These are phyloP conservation scores for Lyophyllum semitale DNA, from an alignment of 768 basidiomycete genomes.

Conservation along the genomic window DNA sequence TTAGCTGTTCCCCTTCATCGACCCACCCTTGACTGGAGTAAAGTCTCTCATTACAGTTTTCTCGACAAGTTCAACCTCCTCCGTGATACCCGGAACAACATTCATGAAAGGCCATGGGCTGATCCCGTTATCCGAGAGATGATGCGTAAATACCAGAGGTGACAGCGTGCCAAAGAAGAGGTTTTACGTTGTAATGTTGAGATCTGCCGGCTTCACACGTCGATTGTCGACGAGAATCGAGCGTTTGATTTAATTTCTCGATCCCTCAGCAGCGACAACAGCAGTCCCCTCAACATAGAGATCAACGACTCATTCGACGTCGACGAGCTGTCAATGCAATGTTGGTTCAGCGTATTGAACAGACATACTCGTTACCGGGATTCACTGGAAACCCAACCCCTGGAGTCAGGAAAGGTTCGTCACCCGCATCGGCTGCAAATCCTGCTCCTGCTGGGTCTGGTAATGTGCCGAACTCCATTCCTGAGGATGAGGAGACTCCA, in stretches of 20 bases:
- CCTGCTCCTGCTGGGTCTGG: too few relatives aligned
- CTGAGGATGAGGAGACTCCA: too few relatives aligned
- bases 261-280: not conserved
- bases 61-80: slow-evolving; percentile 15
- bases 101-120: slow-evolving; percentile 9
- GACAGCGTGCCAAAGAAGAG: slow-evolving; percentile 7
- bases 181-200: slow-evolving; percentile 7
- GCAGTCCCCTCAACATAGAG: not conserved
- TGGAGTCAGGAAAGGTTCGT: not conserved
- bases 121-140: slow-evolving; percentile 10
- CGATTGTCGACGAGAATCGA: slow-evolving; percentile 6
- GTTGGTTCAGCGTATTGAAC: not conserved
- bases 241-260: not conserved
- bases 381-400: slow-evolving; percentile 4
- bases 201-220: slow-evolving; percentile 6
- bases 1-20: slow-evolving; percentile 1
- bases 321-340: not conserved
- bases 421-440: not conserved
- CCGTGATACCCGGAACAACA: slow-evolving; percentile 1
- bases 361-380: not conserved
- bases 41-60: slow-evolving; percentile 10
- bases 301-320: not conserved
- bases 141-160: slow-evolving; percentile 9
- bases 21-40: slow-evolving; percentile 6
- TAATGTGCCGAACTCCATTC: too few relatives aligned